A percentile compares a stretch with the other conserved stretches of the same genome.
phyloP scores from a whole-genome alignment of 1,284 basidiomycete species.

The Naganishia liquefaciens region DNA sequence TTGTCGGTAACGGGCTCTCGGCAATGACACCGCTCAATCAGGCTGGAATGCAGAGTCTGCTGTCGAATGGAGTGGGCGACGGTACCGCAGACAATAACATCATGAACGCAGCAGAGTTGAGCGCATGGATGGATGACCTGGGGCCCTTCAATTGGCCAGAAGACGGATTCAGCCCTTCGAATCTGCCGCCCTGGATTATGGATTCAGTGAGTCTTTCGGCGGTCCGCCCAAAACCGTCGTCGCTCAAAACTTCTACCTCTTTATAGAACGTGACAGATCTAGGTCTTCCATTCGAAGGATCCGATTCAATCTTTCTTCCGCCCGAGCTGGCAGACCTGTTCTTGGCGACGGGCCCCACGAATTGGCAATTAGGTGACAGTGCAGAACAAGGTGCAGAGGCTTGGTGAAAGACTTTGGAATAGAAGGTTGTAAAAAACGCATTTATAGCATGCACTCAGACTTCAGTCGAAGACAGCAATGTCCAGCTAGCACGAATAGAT shows the following conservation, averaged over 20 bases:
- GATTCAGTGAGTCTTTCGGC: slow-evolving; percentile 59
- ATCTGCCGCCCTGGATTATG: slow-evolving; percentile 76
- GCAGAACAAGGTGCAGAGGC: slow-evolving; percentile 51
- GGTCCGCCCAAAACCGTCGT: neutral
- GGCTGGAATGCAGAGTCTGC: slow-evolving; percentile 43
- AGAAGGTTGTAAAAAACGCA: no score
- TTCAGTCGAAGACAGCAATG: no score
- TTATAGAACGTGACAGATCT: slow-evolving; percentile 77
- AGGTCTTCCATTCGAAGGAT: slow-evolving; percentile 81
- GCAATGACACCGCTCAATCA: slow-evolving; percentile 14
- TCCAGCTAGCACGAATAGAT: no score
- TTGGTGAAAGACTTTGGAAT: slow-evolving; percentile 40
- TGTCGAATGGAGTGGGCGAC: slow-evolving; percentile 38
- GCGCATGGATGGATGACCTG: slow-evolving; percentile 76
- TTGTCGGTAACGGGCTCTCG: slow-evolving; percentile 60
- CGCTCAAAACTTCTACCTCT: slow-evolving; percentile 1
- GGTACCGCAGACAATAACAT: slow-evolving; percentile 26
- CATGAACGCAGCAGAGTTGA: slow-evolving; percentile 55
- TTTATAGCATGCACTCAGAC: no score
- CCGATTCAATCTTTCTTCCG: slow-evolving; percentile 79
- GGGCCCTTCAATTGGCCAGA: slow-evolving; percentile 55
- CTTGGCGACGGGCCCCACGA: slow-evolving; percentile 42
- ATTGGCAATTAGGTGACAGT: slow-evolving; percentile 48
- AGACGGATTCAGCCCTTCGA: slow-evolving; percentile 71
- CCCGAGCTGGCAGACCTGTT: slow-evolving; percentile 55